Base-by-base conservation (phyloP, 2,329 filamentous ascomycete genomes). In the Ophiosphaerella narmari region DNA sequence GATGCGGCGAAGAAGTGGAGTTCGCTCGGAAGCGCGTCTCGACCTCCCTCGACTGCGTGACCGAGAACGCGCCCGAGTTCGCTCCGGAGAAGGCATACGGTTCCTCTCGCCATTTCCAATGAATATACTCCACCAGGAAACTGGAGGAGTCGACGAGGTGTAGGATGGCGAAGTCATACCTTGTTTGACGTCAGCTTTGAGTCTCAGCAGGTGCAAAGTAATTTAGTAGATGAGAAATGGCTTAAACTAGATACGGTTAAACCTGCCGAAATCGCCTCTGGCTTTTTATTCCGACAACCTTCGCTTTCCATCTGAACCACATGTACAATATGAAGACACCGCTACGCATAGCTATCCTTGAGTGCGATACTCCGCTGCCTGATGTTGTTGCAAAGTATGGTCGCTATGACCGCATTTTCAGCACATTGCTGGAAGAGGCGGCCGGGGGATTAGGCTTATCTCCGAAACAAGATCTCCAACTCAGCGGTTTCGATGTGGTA, bases 311-410 rank as follows among this genome's bases (percentile, higher is more conserved):
- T 39, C 35, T 38, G 32, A 43, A 24, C 41, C 34, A 39, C 21
- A 48, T 33, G 37, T 16, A 3, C 7, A 54, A 49, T 7, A 74
- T 75, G 70, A 72, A 70, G 54, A 65, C 68, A 5, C 68, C 73
- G 26, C 76, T 93, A 60, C 87, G 89, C 48, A 87, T 97, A 74
- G 91, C 92, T 39, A 82, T 97, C 62, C 86, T 97, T 60, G 90
- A 96, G 79, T 88, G 89, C 78, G 93, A 96, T 75, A 89, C 84
- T 1, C 91, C 91, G 1, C 79, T 88, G 42, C 82, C 85, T 1
- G 74, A 81, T 37, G 83, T 87, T 33, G 77, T 82, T 46, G 80
- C 80, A 47, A 84, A 84, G 63, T 91, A 88, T 73, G 83, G 85
- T 43, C 80, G 81, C 52, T 97, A 96, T 75, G 84, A 85, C 54